Evolutionary conservation across 2,329 filamentous ascomycete genomes (phyloP), one percentile per base, ranked within the genome.

Genomic region (Aureobasidium mangrovei): DNA sequence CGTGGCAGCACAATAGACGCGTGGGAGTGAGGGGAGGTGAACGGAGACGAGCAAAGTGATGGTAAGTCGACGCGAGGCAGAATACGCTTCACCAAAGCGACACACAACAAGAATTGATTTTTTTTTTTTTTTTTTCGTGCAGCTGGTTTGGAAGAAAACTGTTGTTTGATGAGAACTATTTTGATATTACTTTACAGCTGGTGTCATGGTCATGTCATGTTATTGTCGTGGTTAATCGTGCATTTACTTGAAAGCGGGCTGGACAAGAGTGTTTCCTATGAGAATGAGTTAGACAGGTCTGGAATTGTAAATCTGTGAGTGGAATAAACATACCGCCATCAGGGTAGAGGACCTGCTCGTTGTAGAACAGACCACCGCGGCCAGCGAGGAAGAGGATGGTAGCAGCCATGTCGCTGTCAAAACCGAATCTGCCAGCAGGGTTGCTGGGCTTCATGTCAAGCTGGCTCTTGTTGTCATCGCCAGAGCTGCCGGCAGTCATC

Each of bases 291-390:
- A 18, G 18, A 18, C 18, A 40, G 32, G 33, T 28, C 7, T 26
- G 35, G 43, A 38, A 3, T 27, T 12, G n/a, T 28, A 28, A 1
- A 12, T 4, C 7, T 10, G 4, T 24, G 38, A 36, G 9, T 32
- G 18, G n/a, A 44, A n/a, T 33, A 24, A 27, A 51, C 57, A 45
- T 52, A 57, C 63, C 63, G 54, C 75, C 76, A 62, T 78, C 75
- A 10, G 74, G 75, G 58, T 76, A 76, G 42, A 80, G 55, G 32
- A 78, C 72, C 62, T 79, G 76, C 43, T 77, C 74, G 41, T 80
- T 79, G 57, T 77, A 74, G 58, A 78, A 79, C 0, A 73, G 60
- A 2, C 76, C 76, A 29, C 74, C 75, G 31, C 69, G 72, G 0
- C 77, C 74, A 36, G 75, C 76, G 39, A 79, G 63, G 58, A 79